phyloP scores from a whole-genome alignment of 2,329 filamentous ascomycete species.

The Aureobasidium leucospermi region DNA sequence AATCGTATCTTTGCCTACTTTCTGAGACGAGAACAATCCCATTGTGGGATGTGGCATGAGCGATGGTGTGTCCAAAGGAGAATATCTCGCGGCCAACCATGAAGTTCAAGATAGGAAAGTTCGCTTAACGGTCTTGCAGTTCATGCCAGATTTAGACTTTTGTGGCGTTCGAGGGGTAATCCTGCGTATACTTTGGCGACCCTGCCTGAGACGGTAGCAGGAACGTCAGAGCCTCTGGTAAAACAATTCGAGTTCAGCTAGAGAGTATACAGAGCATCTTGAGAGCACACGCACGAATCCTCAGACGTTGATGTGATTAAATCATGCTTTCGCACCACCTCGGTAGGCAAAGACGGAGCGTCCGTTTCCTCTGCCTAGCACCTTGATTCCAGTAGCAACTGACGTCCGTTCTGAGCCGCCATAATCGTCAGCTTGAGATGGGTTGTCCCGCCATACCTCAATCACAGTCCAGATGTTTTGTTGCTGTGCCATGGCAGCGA shows the following conservation, averaged over 20 bases:
- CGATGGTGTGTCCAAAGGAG: too few species aligned
- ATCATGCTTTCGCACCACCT: conserved; percentile 17
- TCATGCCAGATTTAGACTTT: background rate
- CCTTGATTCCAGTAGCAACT: conserved; percentile 17
- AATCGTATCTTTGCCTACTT: too few species aligned
- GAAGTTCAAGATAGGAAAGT: background rate
- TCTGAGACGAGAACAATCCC: too few species aligned
- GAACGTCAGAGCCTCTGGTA: too few species aligned
- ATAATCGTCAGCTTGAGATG: conserved; percentile 24
- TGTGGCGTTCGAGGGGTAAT: background rate
- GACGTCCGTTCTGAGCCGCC: background rate
- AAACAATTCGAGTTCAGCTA: too few species aligned
- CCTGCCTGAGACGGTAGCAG: background rate
- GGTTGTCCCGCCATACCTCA: conserved; percentile 68
- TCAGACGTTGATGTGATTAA: background rate
- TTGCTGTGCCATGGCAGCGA: conserved; percentile 45
- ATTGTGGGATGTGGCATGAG: too few species aligned
- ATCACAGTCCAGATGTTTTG: conserved; percentile 33
- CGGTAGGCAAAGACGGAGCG: conserved; percentile 39
- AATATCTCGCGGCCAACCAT: background rate
- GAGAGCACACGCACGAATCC: too few species aligned
- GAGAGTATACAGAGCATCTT: too few species aligned
- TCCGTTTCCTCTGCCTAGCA: conserved; percentile 35
- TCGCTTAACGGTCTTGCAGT: background rate
- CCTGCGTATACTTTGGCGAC: background rate